phyloP scores from a whole-genome alignment of 108 stramenopile genomes.

The Cyclotella sp. region DNA sequence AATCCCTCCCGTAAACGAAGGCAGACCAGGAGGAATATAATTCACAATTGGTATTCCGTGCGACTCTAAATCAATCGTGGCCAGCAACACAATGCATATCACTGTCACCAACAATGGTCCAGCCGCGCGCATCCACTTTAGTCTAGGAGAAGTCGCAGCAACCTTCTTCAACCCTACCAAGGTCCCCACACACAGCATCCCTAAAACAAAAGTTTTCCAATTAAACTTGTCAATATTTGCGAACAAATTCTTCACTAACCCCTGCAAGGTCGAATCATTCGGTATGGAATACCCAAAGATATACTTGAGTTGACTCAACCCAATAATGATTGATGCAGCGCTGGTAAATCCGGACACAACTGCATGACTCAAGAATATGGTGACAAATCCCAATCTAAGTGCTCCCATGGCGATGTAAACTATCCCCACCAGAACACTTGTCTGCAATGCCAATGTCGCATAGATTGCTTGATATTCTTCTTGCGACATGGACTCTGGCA shows the following conservation, averaged over 20 bases:
- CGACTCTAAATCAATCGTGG: constrained; percentile 39
- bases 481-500: constrained; percentile 18
- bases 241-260: constrained; percentile 53
- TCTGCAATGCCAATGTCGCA: constrained; percentile 51
- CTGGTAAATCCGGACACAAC: constrained; percentile 90
- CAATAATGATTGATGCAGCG: constrained; percentile 88
- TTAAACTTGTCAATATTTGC: constrained; percentile 61
- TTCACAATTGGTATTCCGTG: constrained; percentile 71
- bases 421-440: constrained; percentile 66
- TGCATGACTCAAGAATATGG: constrained; percentile 83
- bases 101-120: constrained; percentile 62
- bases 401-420: constrained; percentile 57
- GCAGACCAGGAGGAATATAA: constrained; percentile 70
- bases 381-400: constrained; percentile 73
- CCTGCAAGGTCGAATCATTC: constrained; percentile 36
- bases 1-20: constrained; percentile 47
- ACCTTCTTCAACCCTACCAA: constrained; percentile 53
- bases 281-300: constrained; percentile 73
- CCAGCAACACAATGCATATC: constrained; percentile 50
- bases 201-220: constrained; percentile 65
- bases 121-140: constrained; percentile 51
- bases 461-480: constrained; percentile 47
- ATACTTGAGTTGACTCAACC: constrained; percentile 83
- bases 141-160: constrained; percentile 34
- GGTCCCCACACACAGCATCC: constrained; percentile 35